Conservation (phyloP, 208 protist species). For the Trypanosoma avium region DNA sequence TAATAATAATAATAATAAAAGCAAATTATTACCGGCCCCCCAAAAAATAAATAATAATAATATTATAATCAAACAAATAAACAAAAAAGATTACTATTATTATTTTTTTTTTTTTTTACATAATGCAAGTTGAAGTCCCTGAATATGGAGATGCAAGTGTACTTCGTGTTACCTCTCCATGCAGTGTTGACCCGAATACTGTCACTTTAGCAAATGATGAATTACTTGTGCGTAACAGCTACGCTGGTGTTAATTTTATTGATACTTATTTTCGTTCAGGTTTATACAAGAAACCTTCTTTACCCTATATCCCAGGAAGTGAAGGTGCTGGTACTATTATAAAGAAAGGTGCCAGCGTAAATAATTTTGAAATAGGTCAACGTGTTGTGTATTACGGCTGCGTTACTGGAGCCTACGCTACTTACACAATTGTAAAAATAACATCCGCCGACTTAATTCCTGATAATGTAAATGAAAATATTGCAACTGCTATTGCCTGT, state of each 20-base stretch:
- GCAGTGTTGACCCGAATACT: constrained; percentile 11
- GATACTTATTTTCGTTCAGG: constrained; percentile 89
- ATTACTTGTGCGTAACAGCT: constrained; percentile 56
- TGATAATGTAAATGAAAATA: constrained; percentile 44
- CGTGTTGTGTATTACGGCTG: constrained; percentile 72
- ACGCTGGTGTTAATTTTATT: constrained; percentile 92
- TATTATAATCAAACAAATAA: too few relatives aligned
- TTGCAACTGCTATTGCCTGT: constrained; percentile 56
- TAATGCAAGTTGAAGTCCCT: constrained; percentile 14
- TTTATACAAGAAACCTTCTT: constrained; percentile 63
- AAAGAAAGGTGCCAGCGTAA: constrained; percentile 26
- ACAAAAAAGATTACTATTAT: too few relatives aligned
- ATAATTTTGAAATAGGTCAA: constrained; percentile 38
- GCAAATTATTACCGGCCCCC: too few relatives aligned
- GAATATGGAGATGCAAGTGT: constrained; percentile 9
- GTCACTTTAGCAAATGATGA: constrained; percentile 23
- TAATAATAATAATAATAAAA: too few relatives aligned
- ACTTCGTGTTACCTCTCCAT: constrained; percentile 1
- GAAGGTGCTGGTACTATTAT: constrained; percentile 79
- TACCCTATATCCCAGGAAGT: constrained; percentile 75
- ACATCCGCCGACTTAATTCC: constrained; percentile 33
- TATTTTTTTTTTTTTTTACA: neutral
- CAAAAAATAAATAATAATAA: too few relatives aligned
- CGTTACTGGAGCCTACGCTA: constrained; percentile 54
- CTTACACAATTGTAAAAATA: constrained; percentile 47